Conservation (phyloP, 2,329 filamentous ascomycete genomes). For the Macroventuria anomochaeta region DNA sequence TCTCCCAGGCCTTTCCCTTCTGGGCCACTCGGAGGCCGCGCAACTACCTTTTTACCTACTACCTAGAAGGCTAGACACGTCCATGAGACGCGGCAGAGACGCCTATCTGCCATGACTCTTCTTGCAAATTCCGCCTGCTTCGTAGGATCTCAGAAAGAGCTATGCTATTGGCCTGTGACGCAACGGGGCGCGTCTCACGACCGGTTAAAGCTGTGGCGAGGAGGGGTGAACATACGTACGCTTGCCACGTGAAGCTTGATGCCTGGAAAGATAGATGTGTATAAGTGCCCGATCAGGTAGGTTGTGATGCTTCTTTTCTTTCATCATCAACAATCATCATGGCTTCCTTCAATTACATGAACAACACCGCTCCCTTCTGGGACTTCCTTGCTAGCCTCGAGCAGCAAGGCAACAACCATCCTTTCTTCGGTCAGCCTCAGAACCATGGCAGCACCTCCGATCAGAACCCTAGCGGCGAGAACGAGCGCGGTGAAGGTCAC, state of each 20-base stretch:
- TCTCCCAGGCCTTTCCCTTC: conserved; percentile 16
- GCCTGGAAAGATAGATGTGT: conserved; percentile 33
- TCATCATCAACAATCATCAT: conserved; percentile 44
- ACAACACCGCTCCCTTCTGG: conserved; percentile 64
- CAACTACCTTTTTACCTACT: conserved; percentile 35
- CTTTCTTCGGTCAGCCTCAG: conserved; percentile 50
- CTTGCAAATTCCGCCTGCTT: conserved; percentile 32
- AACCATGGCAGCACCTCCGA: conserved; percentile 33
- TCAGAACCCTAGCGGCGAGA: conserved; percentile 30
- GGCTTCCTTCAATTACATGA: conserved; percentile 59
- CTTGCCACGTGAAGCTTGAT: conserved; percentile 38
- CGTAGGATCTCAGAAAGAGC: neutral
- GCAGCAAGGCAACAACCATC: conserved; percentile 53
- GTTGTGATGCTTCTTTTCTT: conserved; percentile 10
- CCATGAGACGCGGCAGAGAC: conserved; percentile 25
- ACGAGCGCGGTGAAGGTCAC: conserved; percentile 33
- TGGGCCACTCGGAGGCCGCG: conserved; percentile 28
- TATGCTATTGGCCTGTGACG: conserved; percentile 31
- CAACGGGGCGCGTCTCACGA: conserved; percentile 2
- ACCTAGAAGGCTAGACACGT: conserved; percentile 19
- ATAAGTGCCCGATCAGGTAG: conserved; percentile 33
- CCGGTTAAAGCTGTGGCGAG: conserved; percentile 31
- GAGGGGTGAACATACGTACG: conserved; percentile 36
- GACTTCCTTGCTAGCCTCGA: conserved; percentile 61
- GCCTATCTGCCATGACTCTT: conserved; percentile 30